phyloP scores from a whole-genome alignment of 352 stramenopile genomes.

The Phytophthora meadii region DNA sequence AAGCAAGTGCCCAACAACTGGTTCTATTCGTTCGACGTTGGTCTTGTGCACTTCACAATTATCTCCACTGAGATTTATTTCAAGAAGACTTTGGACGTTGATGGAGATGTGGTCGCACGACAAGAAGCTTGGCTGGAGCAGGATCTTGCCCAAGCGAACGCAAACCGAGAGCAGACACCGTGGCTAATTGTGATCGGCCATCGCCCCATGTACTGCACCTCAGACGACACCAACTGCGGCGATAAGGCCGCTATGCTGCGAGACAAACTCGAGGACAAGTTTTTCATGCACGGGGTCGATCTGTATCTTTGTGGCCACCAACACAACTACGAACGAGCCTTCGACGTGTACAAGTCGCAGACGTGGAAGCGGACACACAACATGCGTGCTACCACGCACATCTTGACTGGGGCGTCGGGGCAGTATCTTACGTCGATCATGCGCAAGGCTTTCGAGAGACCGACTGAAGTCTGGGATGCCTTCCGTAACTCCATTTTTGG shows the following conservation, averaged over 20 bases:
- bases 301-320: conserved; percentile 91
- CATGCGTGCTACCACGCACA: conserved; percentile 89
- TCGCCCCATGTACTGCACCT: conserved; percentile 90
- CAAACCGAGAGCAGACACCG: conserved; percentile 67
- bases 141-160: conserved; percentile 72
- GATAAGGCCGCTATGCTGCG: conserved; percentile 69
- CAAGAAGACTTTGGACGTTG: conserved; percentile 61
- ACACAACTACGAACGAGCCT: conserved; percentile 92
- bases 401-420: conserved; percentile 89
- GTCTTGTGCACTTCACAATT: conserved; percentile 88
- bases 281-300: conserved; percentile 84
- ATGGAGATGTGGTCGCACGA: conserved; percentile 55
- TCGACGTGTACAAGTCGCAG: conserved; percentile 74
- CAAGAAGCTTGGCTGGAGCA: conserved; percentile 74
- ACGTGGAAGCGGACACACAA: conserved; percentile 78
- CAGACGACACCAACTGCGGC: conserved; percentile 76
- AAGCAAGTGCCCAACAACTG: conserved; percentile 85
- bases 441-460: conserved; percentile 80
- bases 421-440: conserved; percentile 84
- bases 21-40: conserved; percentile 90
- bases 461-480: conserved; percentile 68
- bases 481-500: conserved; percentile 91
- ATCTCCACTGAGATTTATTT: conserved; percentile 92
- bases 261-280: conserved; percentile 76
- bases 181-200: conserved; percentile 91